Evolutionary conservation across 306 rosid species (phyloP).

Genomic region (Begonia loranthoides): DNA sequence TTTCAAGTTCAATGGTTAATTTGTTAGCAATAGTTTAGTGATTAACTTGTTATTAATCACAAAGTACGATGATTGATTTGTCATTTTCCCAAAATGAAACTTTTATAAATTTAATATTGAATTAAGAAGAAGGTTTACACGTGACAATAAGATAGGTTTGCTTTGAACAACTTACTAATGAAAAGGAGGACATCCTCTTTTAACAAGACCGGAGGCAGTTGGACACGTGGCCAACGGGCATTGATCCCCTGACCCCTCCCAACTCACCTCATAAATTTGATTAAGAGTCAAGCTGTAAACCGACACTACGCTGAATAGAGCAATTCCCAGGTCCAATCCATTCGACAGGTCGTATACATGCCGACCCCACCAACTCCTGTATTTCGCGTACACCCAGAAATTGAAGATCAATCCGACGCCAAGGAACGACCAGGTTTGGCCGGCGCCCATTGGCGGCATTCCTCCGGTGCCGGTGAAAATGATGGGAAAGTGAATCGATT

Average conservation of each 20-base stretch:
- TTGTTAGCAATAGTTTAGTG: too few relatives aligned
- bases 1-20: too few relatives aligned
- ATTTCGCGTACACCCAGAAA: constrained; percentile 18
- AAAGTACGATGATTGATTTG: too few relatives aligned
- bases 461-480: constrained; percentile 14
- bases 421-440: constrained; percentile 24
- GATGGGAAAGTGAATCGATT: constrained; percentile 22
- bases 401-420: constrained; percentile 14
- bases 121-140: too few relatives aligned
- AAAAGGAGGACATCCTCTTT: constrained; percentile 29
- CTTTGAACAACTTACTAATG: too few relatives aligned
- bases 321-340: constrained; percentile 28
- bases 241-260: constrained; percentile 46
- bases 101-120: too few relatives aligned
- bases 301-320: constrained; percentile 41
- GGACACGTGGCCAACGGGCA: constrained; percentile 44
- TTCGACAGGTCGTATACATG: constrained; percentile 28
- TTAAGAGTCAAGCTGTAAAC: constrained; percentile 21
- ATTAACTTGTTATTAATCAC: too few relatives aligned
- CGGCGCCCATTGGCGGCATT: constrained; percentile 28
- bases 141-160: too few relatives aligned
- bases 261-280: constrained; percentile 20
- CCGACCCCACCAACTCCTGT: constrained; percentile 27
- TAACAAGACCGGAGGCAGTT: constrained; percentile 37
- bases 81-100: too few relatives aligned